phyloP scores from a whole-genome alignment of 1,284 basidiomycete species.

The Sphaerobolus stellatus region DNA sequence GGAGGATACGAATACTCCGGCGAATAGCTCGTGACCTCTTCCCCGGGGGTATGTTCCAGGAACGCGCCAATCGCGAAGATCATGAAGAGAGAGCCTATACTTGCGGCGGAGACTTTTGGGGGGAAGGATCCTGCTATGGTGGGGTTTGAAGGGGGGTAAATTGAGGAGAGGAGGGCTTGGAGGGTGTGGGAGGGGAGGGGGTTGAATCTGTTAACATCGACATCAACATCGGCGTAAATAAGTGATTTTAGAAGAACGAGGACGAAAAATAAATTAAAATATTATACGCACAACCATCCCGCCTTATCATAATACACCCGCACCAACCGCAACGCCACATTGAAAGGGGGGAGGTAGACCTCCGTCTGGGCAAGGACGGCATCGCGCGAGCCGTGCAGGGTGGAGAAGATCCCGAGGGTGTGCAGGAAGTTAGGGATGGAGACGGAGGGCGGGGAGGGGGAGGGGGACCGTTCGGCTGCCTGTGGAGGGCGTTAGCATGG shows the following conservation, averaged over 20 bases:
- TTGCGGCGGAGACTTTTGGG: neutral
- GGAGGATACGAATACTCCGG: too few relatives aligned
- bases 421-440: neutral
- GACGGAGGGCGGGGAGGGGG: neutral
- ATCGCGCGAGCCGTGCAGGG: neutral
- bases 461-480: too few relatives aligned
- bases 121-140: too few relatives aligned
- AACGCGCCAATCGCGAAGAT: constrained; percentile 2
- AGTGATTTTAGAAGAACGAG: too few relatives aligned
- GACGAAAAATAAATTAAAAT: too few relatives aligned
- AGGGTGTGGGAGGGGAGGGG: neutral
- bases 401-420: constrained; percentile 5
- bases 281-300: constrained; percentile 5
- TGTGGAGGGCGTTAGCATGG: too few relatives aligned
- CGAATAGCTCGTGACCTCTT: too few relatives aligned
- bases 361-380: neutral
- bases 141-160: too few relatives aligned
- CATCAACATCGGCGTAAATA: neutral
- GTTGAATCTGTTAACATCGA: constrained; percentile 4
- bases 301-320: constrained; percentile 3
- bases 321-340: neutral
- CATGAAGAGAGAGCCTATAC: neutral
- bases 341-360: neutral
- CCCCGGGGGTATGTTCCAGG: neutral
- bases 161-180: neutral